Base-by-base conservation (phyloP, 1,284 basidiomycete species). In the Marasmius tenuissimus region DNA sequence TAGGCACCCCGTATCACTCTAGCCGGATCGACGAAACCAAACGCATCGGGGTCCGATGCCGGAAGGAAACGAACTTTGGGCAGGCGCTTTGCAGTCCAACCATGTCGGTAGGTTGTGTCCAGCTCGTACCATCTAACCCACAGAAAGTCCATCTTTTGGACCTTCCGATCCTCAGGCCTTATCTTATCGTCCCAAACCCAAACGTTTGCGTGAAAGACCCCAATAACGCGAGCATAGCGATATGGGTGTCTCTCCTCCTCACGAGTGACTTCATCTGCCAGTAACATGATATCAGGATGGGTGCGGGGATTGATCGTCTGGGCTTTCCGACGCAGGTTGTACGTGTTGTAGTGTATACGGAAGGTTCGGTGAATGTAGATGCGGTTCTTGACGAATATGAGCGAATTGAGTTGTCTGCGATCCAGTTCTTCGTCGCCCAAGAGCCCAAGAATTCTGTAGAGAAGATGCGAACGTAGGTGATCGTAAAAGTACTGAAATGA, bases 11-110 rank as follows among this genome's bases (percentile, higher is more conserved):
- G 70, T 16, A 75, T 59, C 1, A 76, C 68, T 12, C 69, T 60
- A 1, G 53, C 40, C 0, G 74, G 75, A 60, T 75, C 66, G n/a
- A 76, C 45, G 62, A 76, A 76, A 0, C 68, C 70, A 53, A 73
- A 76, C 0, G 71, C 68, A 7, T 66, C 45, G 0, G 40, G 54
- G 34, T 70, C 63, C 0, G 48, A 34, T 33, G 61, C 56, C 1
- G 60, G 57, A 20, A 70, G 39, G 50, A 72, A 74, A 6, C 56
- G 51, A 27, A 75, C 16, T 5, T 67, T 67, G 38, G 57, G 63
- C 1, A 70, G 62, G 0, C 68, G 66, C 12, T 60, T 57, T 10
- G 51, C 35, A 9, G 60, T 38, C 45, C 64, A 70, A 0, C 71
- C 70, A 7, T 57, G 61, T 6, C 60, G 61, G 33, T 49, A 61